Conservation (phyloP, 805 yeast genomes). For the Ogataea polymorpha region DNA sequence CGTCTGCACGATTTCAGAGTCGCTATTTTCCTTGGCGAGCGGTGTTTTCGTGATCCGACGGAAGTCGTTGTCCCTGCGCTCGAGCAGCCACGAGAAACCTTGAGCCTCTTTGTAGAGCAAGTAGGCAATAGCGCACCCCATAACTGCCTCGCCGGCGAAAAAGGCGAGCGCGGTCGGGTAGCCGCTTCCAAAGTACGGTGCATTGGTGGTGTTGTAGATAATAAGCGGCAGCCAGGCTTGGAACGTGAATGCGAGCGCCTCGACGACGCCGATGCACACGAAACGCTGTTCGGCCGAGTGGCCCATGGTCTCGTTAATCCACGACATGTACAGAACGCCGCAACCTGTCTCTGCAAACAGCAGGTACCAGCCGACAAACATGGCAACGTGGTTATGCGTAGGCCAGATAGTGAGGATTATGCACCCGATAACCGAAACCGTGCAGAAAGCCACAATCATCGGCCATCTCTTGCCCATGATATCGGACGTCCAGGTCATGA, state of each 20-base stretch:
- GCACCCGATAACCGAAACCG: conserved; percentile 20
- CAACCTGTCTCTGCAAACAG: conserved; percentile 23
- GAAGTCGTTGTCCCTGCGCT: conserved; percentile 15
- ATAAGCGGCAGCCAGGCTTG: conserved; percentile 36
- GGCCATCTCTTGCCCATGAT: conserved; percentile 29
- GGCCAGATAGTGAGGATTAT: conserved; percentile 21
- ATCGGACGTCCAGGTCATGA: conserved; percentile 31
- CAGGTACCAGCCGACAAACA: conserved; percentile 26
- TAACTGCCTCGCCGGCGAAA: conserved; percentile 16
- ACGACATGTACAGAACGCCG: conserved; percentile 24
- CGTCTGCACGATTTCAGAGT: background rate
- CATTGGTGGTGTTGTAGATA: conserved; percentile 33
- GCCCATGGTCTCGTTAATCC: conserved; percentile 30
- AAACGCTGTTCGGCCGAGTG: conserved; percentile 27
- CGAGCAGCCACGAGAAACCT: conserved; percentile 15
- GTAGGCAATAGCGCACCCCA: conserved; percentile 16
- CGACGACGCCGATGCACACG: conserved; percentile 32
- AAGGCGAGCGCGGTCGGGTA: conserved; percentile 25
- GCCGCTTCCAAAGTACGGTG: conserved; percentile 34
- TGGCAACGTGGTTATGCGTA: conserved; percentile 16
- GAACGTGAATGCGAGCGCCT: conserved; percentile 31
- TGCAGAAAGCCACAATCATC: conserved; percentile 22
- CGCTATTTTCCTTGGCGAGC: conserved; percentile 1
- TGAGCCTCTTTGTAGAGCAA: conserved; percentile 8
- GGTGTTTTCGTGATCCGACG: background rate